A percentile compares a stretch with the other conserved stretches of the same genome.
These are phyloP conservation scores for Ophiostoma ulmi DNA, from an alignment of 2,329 filamentous ascomycete genomes.

Conservation along the genomic window DNA sequence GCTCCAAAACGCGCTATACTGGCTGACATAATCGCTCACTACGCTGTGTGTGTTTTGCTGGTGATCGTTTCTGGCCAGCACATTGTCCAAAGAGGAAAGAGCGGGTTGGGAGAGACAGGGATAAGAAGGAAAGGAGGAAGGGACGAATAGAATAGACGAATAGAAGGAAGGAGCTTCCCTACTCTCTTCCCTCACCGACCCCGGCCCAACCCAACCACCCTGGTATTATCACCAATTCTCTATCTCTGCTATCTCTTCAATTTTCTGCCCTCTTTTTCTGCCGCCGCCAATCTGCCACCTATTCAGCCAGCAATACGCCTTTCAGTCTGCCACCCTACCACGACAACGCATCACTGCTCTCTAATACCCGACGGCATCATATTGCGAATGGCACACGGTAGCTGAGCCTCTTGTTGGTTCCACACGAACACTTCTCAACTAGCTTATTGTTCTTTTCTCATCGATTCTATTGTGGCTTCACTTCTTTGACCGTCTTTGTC, in stretches of 20 bases:
- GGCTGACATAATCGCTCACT: neutral
- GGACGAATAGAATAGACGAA: neutral
- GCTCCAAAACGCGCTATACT: neutral
- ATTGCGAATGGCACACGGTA: neutral
- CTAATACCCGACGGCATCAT: neutral
- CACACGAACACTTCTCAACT: neutral
- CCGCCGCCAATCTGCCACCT: neutral
- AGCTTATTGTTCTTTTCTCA: neutral
- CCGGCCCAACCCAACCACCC: conserved; percentile 10
- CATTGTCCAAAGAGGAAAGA: neutral
- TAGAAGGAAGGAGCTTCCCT: neutral
- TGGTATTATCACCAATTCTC: neutral
- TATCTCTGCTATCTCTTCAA: neutral
- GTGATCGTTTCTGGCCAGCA: conserved; percentile 4
- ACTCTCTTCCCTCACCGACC: conserved; percentile 1
- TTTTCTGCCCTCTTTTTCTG: conserved; percentile 11
- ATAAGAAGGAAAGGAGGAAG: neutral
- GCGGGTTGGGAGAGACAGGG: conserved; percentile 9
- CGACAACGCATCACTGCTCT: neutral
- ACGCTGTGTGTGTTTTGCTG: neutral
- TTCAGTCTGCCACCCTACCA: neutral
- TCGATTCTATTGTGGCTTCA: conserved; percentile 1
- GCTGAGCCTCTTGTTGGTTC: neutral
- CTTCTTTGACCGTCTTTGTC: neutral
- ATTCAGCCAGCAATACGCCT: neutral